Evolutionary conservation across 2,329 filamentous ascomycete species (phyloP).

Genomic region (Sphaerostilbella broomeana): DNA sequence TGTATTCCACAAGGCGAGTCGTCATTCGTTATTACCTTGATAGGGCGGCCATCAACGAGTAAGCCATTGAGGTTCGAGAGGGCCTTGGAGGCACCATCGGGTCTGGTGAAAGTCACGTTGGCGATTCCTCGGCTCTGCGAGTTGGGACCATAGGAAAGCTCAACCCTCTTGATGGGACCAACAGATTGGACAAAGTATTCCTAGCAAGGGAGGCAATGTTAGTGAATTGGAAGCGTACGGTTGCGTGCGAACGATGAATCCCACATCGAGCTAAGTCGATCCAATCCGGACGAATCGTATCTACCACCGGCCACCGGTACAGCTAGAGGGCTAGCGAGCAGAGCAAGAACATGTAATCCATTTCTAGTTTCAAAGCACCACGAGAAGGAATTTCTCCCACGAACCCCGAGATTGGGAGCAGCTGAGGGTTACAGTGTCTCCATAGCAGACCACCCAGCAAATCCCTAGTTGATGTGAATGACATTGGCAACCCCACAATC

Average conservation of each 20-base stretch:
- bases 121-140: constrained; percentile 88
- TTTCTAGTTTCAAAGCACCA: not conserved
- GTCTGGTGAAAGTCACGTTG: constrained; percentile 76
- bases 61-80: constrained; percentile 80
- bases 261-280: constrained; percentile 27
- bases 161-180: constrained; percentile 83
- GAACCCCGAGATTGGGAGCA: too few species aligned
- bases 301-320: too few species aligned
- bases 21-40: constrained; percentile 60
- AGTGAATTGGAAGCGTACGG: constrained; percentile 46
- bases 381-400: not conserved
- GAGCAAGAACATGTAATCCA: constrained; percentile 22
- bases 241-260: constrained; percentile 23
- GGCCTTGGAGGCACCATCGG: constrained; percentile 78
- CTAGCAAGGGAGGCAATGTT: constrained; percentile 64
- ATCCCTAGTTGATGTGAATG: too few species aligned
- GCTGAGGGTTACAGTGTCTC: too few species aligned
- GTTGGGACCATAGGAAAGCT: constrained; percentile 87
- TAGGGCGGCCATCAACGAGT: constrained; percentile 79
- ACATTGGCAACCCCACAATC: not conserved
- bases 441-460: not conserved
- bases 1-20: not conserved
- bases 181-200: constrained; percentile 91
- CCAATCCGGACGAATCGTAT: constrained; percentile 19
- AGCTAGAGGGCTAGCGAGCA: constrained; percentile 22